A percentile compares a stretch with the other conserved stretches of the same genome.
Conservation (phyloP, 768 basidiomycete genomes). For the Lactarius hengduanensis region DNA sequence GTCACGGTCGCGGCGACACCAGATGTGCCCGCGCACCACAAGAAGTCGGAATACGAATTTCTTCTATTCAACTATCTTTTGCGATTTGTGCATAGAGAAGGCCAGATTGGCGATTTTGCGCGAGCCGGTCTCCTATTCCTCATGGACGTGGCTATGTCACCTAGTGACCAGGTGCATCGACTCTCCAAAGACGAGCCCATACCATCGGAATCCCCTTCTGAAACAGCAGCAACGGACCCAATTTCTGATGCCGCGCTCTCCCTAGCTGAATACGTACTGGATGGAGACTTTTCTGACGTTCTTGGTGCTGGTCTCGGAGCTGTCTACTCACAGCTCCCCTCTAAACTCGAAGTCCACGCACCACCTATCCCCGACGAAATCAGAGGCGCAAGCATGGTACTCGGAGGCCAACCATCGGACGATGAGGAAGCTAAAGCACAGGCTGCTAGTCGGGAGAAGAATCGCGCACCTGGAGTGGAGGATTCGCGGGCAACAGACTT, state of each 20-base stretch:
- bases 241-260: constrained; percentile 83
- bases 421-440: constrained; percentile 55
- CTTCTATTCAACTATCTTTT: constrained; percentile 94
- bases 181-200: constrained; percentile 39
- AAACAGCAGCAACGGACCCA: constrained; percentile 49
- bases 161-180: constrained; percentile 51
- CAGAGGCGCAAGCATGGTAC: constrained; percentile 59
- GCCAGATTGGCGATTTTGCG: constrained; percentile 89
- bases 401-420: constrained; percentile 61
- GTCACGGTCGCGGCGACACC: constrained; percentile 9
- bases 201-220: constrained; percentile 31
- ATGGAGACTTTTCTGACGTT: constrained; percentile 98
- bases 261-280: constrained; percentile 88
- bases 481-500: constrained; percentile 75
- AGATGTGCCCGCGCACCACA: constrained; percentile 40
- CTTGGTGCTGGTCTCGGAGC: constrained; percentile 91
- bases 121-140: constrained; percentile 90
- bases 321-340: constrained; percentile 87
- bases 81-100: constrained; percentile 92
- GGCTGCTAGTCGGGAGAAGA: constrained; percentile 50
- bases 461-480: constrained; percentile 66
- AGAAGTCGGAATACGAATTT: constrained; percentile 91
- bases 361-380: constrained; percentile 41
- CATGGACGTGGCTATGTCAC: constrained; percentile 95
- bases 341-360: constrained; percentile 73